Percentiles rank a stretch among this genome's conserved stretches.
Conservation (phyloP, 2,329 filamentous ascomycete species). For the Fusarium transvaalense region DNA sequence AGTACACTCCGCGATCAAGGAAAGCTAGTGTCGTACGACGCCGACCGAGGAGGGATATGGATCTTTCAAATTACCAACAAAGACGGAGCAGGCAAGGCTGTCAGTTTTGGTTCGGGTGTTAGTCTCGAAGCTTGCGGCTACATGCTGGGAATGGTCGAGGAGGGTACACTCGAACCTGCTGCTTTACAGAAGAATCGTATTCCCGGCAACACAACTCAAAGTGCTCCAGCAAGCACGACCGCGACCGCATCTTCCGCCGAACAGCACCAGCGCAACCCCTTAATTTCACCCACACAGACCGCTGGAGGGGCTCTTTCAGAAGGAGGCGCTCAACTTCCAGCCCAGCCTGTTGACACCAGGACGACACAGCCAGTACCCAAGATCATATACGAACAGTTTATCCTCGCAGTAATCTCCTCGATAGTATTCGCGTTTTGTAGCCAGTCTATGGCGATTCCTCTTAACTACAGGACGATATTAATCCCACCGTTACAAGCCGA, state of each 20-base stretch:
- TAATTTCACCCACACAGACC: slow-evolving; percentile 39
- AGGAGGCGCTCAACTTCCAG: slow-evolving; percentile 45
- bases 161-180: slow-evolving; percentile 64
- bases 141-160: slow-evolving; percentile 60
- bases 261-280: slow-evolving; percentile 46
- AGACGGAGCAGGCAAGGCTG: slow-evolving; percentile 52
- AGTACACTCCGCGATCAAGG: slow-evolving; percentile 64
- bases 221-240: slow-evolving; percentile 62
- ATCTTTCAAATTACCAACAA: slow-evolving; percentile 64
- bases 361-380: slow-evolving; percentile 50
- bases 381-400: slow-evolving; percentile 66
- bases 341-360: slow-evolving; percentile 49
- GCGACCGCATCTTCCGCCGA: slow-evolving; percentile 59
- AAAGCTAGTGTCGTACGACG: slow-evolving; percentile 66
- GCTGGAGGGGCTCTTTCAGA: slow-evolving; percentile 40
- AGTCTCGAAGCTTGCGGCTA: slow-evolving; percentile 60
- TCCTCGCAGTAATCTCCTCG: slow-evolving; percentile 65
- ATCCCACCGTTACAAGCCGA: slow-evolving; percentile 52
- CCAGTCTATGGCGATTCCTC: slow-evolving; percentile 62
- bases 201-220: slow-evolving; percentile 55
- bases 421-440: slow-evolving; percentile 64
- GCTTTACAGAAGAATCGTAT: slow-evolving; percentile 61
- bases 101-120: slow-evolving; percentile 51
- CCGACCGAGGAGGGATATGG: slow-evolving; percentile 65
- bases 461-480: slow-evolving; percentile 66